phyloP scores from a whole-genome alignment of 148 eudicot species.

The Vaccinium macrocarpon region DNA sequence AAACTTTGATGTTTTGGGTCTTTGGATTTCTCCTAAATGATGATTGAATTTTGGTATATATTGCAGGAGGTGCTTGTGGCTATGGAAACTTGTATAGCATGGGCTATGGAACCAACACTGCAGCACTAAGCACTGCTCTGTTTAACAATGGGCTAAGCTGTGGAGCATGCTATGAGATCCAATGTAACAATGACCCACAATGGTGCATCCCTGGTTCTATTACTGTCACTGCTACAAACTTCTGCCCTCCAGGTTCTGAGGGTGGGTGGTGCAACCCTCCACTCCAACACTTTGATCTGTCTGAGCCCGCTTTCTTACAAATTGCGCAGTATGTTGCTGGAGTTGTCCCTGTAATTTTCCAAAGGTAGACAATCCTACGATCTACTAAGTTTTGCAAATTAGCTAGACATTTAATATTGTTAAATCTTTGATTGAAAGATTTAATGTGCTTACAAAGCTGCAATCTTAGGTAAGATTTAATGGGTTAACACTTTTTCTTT shows the following conservation, averaged over 20 bases:
- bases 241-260: slow-evolving; percentile 37
- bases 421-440: background rate
- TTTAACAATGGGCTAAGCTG: slow-evolving; percentile 42
- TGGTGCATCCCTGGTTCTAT: slow-evolving; percentile 40
- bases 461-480: background rate
- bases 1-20: background rate
- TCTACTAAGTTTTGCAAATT: too few species aligned
- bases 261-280: slow-evolving; percentile 64
- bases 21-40: background rate
- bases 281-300: slow-evolving; percentile 45
- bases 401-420: background rate
- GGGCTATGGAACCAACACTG: slow-evolving; percentile 51
- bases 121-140: slow-evolving; percentile 45
- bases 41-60: background rate
- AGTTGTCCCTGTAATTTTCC: slow-evolving; percentile 36
- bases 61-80: slow-evolving; percentile 50
- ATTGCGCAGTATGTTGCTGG: slow-evolving; percentile 43
- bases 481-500: background rate
- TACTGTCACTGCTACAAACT: slow-evolving; percentile 45
- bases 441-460: background rate
- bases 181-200: slow-evolving; percentile 26
- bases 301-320: slow-evolving; percentile 42
- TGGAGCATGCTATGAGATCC: slow-evolving; percentile 39
- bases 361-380: slow-evolving; percentile 21
- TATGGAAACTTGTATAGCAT: slow-evolving; percentile 40